phyloP scores from a whole-genome alignment of 2,329 filamentous ascomycete genomes.

The Emericellopsis atlantica region DNA sequence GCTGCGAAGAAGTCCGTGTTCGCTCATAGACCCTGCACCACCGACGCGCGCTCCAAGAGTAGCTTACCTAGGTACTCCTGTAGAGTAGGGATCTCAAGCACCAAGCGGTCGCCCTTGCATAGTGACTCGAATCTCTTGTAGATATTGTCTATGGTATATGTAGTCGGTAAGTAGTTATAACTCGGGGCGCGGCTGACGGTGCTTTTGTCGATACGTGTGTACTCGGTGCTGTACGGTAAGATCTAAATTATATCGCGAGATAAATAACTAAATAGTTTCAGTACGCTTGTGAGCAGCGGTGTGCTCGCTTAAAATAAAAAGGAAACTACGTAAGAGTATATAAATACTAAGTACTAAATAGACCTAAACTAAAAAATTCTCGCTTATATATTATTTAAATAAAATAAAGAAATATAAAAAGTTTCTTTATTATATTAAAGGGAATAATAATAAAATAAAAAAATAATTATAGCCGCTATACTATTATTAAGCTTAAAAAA shows the following conservation, averaged over 20 bases:
- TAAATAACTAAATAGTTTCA: conserved; percentile 38
- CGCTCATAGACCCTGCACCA: conserved; percentile 3
- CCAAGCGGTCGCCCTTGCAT: conserved; percentile 1
- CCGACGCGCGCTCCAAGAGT: conserved; percentile 7
- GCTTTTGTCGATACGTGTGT: conserved; percentile 38
- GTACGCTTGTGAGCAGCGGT: no score
- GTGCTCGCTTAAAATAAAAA: no score
- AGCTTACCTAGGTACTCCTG: conserved; percentile 18
- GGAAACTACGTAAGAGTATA: no score
- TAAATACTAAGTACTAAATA: no score
- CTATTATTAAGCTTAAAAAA: no score
- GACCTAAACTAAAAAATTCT: no score
- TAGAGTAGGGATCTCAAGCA: conserved; percentile 10
- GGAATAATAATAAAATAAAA: no score
- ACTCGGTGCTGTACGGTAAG: conserved; percentile 26
- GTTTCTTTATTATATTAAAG: no score
- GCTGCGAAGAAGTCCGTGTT: conserved; percentile 44
- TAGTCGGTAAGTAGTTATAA: conserved; percentile 25
- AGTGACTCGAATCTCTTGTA: conserved; percentile 15
- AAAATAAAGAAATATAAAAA: no score
- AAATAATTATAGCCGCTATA: no score
- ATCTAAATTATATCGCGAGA: conserved; percentile 38
- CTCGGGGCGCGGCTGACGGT: conserved; percentile 36
- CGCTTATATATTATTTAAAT: no score
- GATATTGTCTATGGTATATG: conserved; percentile 28